A percentile compares a stretch with the other conserved stretches of the same genome.
These are phyloP conservation scores for Saccharomyces pastorianus DNA, from an alignment of 1,139 yeast genomes.

Conservation along the genomic window DNA sequence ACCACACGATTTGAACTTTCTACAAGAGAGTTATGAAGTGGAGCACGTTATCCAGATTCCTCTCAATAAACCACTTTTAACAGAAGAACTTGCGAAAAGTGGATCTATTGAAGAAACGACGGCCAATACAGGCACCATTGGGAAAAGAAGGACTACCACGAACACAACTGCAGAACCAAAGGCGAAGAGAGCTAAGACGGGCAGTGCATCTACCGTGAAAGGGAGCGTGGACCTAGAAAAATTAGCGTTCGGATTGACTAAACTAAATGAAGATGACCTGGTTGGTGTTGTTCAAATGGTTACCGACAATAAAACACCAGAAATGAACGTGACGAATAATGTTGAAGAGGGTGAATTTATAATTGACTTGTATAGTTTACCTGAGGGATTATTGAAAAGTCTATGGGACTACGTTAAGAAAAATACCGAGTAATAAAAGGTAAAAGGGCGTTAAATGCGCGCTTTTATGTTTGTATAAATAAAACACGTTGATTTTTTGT, in stretches of 20 bases:
- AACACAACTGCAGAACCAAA: constrained; percentile 36
- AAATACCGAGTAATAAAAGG: constrained; percentile 30
- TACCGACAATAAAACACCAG: constrained; percentile 89
- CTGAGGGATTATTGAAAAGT: constrained; percentile 84
- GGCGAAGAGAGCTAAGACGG: constrained; percentile 54
- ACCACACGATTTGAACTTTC: constrained; percentile 82
- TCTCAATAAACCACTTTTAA: constrained; percentile 63
- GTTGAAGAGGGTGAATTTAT: constrained; percentile 96
- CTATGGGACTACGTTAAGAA: constrained; percentile 90
- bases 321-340: constrained; percentile 93
- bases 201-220: constrained; percentile 39
- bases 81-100: constrained; percentile 65
- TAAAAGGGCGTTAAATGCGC: background rate
- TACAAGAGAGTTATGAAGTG: constrained; percentile 63
- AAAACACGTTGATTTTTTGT: background rate
- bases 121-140: constrained; percentile 13
- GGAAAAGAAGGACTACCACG: constrained; percentile 35
- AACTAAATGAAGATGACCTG: constrained; percentile 84
- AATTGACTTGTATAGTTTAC: constrained; percentile 89
- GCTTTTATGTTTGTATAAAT: background rate
- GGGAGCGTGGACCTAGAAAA: constrained; percentile 81
- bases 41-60: constrained; percentile 77
- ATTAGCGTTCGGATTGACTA: constrained; percentile 82
- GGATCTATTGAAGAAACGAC: constrained; percentile 50
- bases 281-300: constrained; percentile 96